A percentile compares a stretch with the other conserved stretches of the same genome.
These are phyloP conservation scores for Metschnikowia lunata DNA, from an alignment of 805 yeast species.

Conservation along the genomic window DNA sequence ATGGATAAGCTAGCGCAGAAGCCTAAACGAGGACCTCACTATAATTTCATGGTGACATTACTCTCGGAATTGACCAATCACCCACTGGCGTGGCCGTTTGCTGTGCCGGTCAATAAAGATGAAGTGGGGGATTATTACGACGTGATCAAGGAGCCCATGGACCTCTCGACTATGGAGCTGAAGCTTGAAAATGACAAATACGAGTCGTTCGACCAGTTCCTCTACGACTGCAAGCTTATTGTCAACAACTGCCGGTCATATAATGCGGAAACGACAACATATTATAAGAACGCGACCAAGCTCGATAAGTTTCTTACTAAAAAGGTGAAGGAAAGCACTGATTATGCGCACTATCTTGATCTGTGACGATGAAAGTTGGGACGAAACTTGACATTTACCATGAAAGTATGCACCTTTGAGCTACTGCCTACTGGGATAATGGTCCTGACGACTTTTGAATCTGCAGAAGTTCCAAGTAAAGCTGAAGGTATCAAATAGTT, in stretches of 20 bases:
- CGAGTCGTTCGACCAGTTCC: slow-evolving; percentile 83
- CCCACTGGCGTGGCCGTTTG: slow-evolving; percentile 98
- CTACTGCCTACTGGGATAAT: too few relatives aligned
- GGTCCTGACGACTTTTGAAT: too few relatives aligned
- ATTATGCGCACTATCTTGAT: slow-evolving; percentile 78
- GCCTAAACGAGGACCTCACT: slow-evolving; percentile 92
- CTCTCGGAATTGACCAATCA: slow-evolving; percentile 87
- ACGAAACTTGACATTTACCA: too few relatives aligned
- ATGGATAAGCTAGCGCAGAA: slow-evolving; percentile 95
- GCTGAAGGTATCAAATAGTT: too few relatives aligned
- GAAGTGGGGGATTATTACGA: slow-evolving; percentile 97
- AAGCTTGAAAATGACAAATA: slow-evolving; percentile 90
- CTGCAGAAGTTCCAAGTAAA: too few relatives aligned
- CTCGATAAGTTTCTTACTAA: slow-evolving; percentile 82
- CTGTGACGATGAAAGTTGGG: too few relatives aligned
- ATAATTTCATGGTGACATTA: slow-evolving; percentile 86
- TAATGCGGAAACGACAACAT: slow-evolving; percentile 91
- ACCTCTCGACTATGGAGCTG: slow-evolving; percentile 89
- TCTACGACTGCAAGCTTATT: slow-evolving; percentile 80
- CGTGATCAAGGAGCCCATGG: slow-evolving; percentile 98
- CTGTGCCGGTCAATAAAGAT: slow-evolving; percentile 84
- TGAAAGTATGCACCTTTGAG: too few relatives aligned
- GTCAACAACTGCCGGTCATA: slow-evolving; percentile 90
- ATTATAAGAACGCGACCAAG: slow-evolving; percentile 90
- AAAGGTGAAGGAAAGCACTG: slow-evolving; percentile 87